A percentile compares a stretch with the other conserved stretches of the same genome.
These are phyloP conservation scores for Chrysanthemum lavandulifolium DNA, from an alignment of 129 eudicot genomes.

Conservation along the genomic window DNA sequence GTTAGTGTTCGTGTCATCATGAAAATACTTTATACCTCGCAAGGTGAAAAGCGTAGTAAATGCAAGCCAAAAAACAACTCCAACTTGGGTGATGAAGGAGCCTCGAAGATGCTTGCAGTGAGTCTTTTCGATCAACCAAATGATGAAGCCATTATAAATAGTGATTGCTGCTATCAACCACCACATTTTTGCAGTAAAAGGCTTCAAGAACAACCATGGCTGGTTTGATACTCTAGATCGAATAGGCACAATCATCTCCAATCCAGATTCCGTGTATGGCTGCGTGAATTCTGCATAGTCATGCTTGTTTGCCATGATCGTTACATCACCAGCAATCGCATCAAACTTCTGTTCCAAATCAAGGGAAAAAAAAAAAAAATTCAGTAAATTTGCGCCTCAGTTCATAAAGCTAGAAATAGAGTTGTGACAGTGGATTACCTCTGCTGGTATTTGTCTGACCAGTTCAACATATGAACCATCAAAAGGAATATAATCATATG, in stretches of 20 bases:
- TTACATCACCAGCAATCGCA: conserved; percentile 49
- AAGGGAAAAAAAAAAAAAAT: not conserved
- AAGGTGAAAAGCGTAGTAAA: conserved; percentile 46
- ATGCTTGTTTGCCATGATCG: conserved; percentile 37
- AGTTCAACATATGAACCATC: conserved; percentile 43
- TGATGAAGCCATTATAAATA: conserved; percentile 41
- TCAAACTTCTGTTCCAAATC: conserved; percentile 34
- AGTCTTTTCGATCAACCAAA: conserved; percentile 47
- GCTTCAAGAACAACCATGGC: conserved; percentile 57
- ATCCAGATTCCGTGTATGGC: conserved; percentile 56
- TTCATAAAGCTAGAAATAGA: not conserved
- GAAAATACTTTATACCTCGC: conserved; percentile 29
- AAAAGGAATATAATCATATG: conserved; percentile 40
- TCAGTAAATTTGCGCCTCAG: not conserved
- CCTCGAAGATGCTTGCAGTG: conserved; percentile 22
- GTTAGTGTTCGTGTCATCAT: not conserved
- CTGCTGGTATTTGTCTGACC: conserved; percentile 35
- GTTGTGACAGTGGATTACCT: conserved; percentile 15
- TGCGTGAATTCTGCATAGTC: conserved; percentile 50
- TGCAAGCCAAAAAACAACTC: conserved; percentile 41
- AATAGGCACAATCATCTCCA: conserved; percentile 50
- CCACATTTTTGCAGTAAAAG: conserved; percentile 58
- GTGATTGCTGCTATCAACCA: conserved; percentile 36
- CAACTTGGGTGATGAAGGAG: conserved; percentile 25
- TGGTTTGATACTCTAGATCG: conserved; percentile 33